phyloP scores from a whole-genome alignment of 768 basidiomycete genomes.

The Astraeus odoratus region DNA sequence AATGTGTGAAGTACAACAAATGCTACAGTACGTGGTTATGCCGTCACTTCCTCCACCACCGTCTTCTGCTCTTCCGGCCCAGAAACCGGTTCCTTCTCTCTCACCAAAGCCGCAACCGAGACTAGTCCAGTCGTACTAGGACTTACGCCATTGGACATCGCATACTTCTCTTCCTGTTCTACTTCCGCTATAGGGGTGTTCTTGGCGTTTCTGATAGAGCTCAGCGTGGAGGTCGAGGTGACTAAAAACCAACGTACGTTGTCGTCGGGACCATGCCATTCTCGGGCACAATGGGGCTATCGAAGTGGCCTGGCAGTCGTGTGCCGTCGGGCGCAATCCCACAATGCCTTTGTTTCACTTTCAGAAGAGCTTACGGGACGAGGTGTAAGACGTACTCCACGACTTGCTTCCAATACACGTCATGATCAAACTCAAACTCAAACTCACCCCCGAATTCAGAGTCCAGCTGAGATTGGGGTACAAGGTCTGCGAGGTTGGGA shows the following conservation, averaged over 20 bases:
- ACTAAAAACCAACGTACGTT: background rate
- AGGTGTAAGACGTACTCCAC: constrained; percentile 42
- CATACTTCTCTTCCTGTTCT: background rate
- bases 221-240: background rate
- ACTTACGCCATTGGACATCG: background rate
- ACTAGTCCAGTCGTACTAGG: no score
- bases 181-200: background rate
- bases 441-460: constrained; percentile 77
- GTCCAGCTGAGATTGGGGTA: constrained; percentile 71
- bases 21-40: no score
- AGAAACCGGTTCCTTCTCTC: no score
- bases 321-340: constrained; percentile 52
- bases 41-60: no score
- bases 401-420: constrained; percentile 75
- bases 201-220: background rate
- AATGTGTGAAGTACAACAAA: no score
- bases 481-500: constrained; percentile 68
- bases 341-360: constrained; percentile 37
- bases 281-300: constrained; percentile 12
- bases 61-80: no score
- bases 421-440: constrained; percentile 65
- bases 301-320: constrained; percentile 28
- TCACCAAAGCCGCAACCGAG: no score
- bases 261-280: background rate
- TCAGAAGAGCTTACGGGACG: background rate